Conservation (phyloP, 2,329 filamentous ascomycete species). For the Lachnellula occidentalis region DNA sequence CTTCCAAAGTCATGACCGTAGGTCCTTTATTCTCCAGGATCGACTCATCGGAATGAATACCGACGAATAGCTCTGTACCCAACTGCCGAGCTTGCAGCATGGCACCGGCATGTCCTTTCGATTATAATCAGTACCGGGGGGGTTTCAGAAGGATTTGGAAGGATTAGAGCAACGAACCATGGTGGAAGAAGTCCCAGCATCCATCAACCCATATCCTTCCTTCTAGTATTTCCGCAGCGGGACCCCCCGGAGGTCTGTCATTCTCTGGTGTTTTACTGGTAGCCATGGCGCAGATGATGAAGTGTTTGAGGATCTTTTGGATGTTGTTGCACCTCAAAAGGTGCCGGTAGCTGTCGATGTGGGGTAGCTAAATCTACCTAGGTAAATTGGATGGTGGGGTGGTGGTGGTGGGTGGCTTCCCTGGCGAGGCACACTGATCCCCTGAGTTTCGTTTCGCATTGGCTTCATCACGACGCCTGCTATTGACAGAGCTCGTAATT, state of each 20-base stretch:
- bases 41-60: slow-evolving; percentile 91
- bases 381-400: neutral
- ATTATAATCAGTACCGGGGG: neutral
- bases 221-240: slow-evolving; percentile 36
- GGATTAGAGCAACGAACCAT: slow-evolving; percentile 52
- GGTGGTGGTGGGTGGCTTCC: neutral
- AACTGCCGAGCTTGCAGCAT: slow-evolving; percentile 94
- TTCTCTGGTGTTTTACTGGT: slow-evolving; percentile 11
- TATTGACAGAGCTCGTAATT: neutral
- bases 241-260: slow-evolving; percentile 24
- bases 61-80: slow-evolving; percentile 81
- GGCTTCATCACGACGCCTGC: neutral
- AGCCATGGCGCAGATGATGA: neutral
- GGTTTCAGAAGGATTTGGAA: slow-evolving; percentile 1
- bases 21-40: slow-evolving; percentile 97
- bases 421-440: neutral
- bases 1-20: slow-evolving; percentile 89
- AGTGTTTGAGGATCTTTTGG: neutral
- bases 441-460: slow-evolving; percentile 1
- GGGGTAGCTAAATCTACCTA: neutral
- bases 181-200: slow-evolving; percentile 98
- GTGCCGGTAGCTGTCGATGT: neutral
- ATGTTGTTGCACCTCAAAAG: neutral
- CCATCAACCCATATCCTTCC: slow-evolving; percentile 96
- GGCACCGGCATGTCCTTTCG: slow-evolving; percentile 86